These are phyloP conservation scores for Scheffersomyces parashehatae DNA, from an alignment of 1,139 yeast species.

Conservation along the genomic window DNA sequence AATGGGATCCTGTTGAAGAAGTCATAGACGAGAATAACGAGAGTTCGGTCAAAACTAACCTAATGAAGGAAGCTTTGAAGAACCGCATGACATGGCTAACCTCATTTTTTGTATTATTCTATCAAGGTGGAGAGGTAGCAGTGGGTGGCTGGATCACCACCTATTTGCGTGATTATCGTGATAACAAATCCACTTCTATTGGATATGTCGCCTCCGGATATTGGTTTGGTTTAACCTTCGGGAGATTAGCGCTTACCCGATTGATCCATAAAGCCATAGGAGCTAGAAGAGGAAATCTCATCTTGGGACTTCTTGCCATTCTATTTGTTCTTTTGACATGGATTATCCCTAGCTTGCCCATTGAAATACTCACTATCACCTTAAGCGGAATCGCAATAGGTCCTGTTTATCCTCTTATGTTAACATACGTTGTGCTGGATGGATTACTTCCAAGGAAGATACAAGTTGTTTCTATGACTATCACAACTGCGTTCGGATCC, in stretches of 20 bases:
- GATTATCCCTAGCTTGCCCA: conserved; percentile 35
- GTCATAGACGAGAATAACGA: conserved; percentile 1
- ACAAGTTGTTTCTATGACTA: conserved; percentile 53
- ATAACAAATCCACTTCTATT: conserved; percentile 42
- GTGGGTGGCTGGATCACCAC: conserved; percentile 75
- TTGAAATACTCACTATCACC: conserved; percentile 37
- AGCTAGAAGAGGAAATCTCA: conserved; percentile 47
- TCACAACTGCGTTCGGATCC: conserved; percentile 60
- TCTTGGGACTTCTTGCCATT: conserved; percentile 35
- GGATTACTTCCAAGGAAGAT: conserved; percentile 53
- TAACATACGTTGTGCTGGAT: conserved; percentile 42
- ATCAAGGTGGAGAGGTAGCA: conserved; percentile 70
- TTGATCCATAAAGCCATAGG: conserved; percentile 45
- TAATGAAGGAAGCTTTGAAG: conserved; percentile 31
- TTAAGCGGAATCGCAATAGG: conserved; percentile 53
- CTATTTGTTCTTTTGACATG: conserved; percentile 44
- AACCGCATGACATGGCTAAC: conserved; percentile 54
- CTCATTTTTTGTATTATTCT: conserved; percentile 55
- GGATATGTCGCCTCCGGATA: conserved; percentile 73
- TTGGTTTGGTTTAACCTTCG: conserved; percentile 71
- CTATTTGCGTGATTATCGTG: conserved; percentile 56
- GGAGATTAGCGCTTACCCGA: conserved; percentile 51
- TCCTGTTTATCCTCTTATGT: conserved; percentile 57
- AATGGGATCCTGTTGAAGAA: conserved; percentile 7
- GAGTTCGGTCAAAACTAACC: conserved; percentile 4